A percentile compares a stretch with the other conserved stretches of the same genome.
Evolutionary conservation across 805 yeast genomes (phyloP).

Genomic region (Myxozyma udenii): DNA sequence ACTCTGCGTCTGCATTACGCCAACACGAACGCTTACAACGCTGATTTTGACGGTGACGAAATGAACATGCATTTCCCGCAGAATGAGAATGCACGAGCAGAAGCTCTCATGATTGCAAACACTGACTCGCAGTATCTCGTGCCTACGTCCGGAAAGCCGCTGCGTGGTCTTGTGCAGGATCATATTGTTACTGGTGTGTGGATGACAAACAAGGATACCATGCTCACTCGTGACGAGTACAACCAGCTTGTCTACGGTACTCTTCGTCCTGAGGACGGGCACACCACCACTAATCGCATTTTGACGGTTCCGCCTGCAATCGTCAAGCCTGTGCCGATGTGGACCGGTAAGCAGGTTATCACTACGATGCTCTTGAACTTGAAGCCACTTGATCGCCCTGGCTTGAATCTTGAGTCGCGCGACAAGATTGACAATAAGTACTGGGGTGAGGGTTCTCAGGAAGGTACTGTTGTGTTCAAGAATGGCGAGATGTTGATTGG

Average conservation of each 20-base stretch:
- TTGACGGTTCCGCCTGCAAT: constrained; percentile 87
- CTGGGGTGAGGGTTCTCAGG: constrained; percentile 84
- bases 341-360: constrained; percentile 98
- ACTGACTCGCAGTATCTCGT: constrained; percentile 97
- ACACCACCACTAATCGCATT: constrained; percentile 62
- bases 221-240: constrained; percentile 85
- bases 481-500: constrained; percentile 89
- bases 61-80: constrained; percentile 99
- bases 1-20: constrained; percentile 96
- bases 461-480: constrained; percentile 79
- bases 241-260: constrained; percentile 93
- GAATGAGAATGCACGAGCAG: constrained; percentile 94
- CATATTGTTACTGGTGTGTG: constrained; percentile 99
- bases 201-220: constrained; percentile 89
- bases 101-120: constrained; percentile 90
- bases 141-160: constrained; percentile 97
- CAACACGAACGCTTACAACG: constrained; percentile 97
- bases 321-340: constrained; percentile 78
- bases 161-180: constrained; percentile 98
- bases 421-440: constrained; percentile 92
- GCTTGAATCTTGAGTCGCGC: constrained; percentile 75
- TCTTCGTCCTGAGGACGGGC: constrained; percentile 96
- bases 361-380: constrained; percentile 87
- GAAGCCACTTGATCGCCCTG: constrained; percentile 84
- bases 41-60: constrained; percentile 99